Evolutionary conservation across 345 rosid species (phyloP), one percentile per base, ranked within the genome.

Genomic region (Syzygium jambos): DNA sequence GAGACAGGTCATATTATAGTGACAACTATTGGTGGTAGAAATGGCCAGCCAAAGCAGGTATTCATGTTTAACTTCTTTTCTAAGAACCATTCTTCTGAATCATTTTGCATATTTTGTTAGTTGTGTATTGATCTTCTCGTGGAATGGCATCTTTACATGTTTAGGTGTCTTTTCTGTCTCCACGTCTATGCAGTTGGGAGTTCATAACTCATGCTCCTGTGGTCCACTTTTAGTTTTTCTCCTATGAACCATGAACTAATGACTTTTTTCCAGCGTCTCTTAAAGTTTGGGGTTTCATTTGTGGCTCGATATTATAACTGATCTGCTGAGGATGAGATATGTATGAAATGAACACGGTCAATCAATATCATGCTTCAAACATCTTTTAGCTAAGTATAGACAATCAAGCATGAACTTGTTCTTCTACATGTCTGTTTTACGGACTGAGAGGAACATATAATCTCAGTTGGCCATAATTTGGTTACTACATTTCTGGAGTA

Each of bases 11-110:
- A 96, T 90, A 95, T 98, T 25, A 98, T 96, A 84, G 99, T 98
- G 78, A 96, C 99, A 59, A 96, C 99, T 46, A 98, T 95, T 87
- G 99, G 99, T 87, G 99, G 99, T 78, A 93, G 95, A 93, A 95
- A 98, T 88, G 99, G 99, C 88, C 98, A 96, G 89, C 98, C 98
- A 23, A 98, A 95, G 90, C 99, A 95, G 98, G 99, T 97, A 91
- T 46, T 23, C 86, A 77, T n/a, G 86, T 34, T 73, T 9, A 1
- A 30, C 30, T 68, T 68, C 12, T 68, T 73, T 73, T 73, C 46
- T 38, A 38, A 38, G 14, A 38, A 73, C 38, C 82, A 73, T 73
- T 73, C 80, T 73, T 34, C 80, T 73, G 80, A 73, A 73, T 23
- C 80, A 73, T 73, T 73, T 73, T 73, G 38, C 80, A 73, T 38